Evolutionary conservation across 257 asterid genomes (phyloP), one percentile per base, ranked within the genome.

Genomic region (Haberlea rhodopensis): DNA sequence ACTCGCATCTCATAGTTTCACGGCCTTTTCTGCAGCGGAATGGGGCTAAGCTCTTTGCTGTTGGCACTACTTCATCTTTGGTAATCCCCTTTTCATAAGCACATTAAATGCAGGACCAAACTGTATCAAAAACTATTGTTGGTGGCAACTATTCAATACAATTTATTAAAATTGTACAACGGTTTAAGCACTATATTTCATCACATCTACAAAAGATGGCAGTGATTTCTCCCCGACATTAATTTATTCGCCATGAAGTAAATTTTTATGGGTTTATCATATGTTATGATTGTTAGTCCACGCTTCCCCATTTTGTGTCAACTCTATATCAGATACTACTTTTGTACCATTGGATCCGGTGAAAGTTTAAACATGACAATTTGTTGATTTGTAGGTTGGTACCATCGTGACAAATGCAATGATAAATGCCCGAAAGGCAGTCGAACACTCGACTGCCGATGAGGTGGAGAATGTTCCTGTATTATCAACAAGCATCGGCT

Each of bases 391-490:
- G 31, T 69, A 88, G 97, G 96, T 87, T 73, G 97, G 96, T 57
- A 90, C 97, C 0, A 69, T 79, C 10, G 82, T 78, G 65, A 90
- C 97, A 62, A 90, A 90, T 72, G 81, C 89, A 29, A 57, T 86
- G 57, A 82, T 90, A 77, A 91, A 86, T 28, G 85, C 98, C 25
- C 84, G 84, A 67, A 88, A 85, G 71, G 95, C 91, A 61, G 96
- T 88, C 15, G 77, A 88, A 31, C 67, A 78, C 52, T 68, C 88
- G 9, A 58, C 73, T 61, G 75, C 60, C 0, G 92, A 71, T 6
- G 85, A 86, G 75, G 87, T 76, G 60, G 95, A 86, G 82, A 88
- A 71, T 67, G 91, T 91, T 57, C 98, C 98, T 11, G 79, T 88
- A 13, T 22, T 88, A 32, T 74, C 89, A 48, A 91, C 98, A 67